A percentile compares a stretch with the other conserved stretches of the same genome.
Conservation (phyloP, 805 yeast genomes). For the Candida pseudoglaebosa region DNA sequence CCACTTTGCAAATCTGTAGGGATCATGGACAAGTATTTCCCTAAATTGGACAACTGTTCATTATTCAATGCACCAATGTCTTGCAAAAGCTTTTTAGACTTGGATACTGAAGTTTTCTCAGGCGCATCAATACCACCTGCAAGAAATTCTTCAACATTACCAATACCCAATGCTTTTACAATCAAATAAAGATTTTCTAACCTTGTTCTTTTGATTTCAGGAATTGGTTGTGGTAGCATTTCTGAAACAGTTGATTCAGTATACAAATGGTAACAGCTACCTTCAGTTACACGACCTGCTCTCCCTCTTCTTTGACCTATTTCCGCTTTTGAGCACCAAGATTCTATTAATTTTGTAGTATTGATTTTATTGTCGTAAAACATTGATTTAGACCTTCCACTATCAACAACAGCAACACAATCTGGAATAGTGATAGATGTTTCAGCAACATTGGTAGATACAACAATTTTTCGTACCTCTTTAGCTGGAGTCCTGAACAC, state of each 20-base stretch:
- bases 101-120: slow-evolving; percentile 42
- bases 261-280: slow-evolving; percentile 77
- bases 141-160: slow-evolving; percentile 65
- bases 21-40: slow-evolving; percentile 70
- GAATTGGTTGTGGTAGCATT: slow-evolving; percentile 74
- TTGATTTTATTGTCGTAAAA: slow-evolving; percentile 65
- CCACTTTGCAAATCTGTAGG: slow-evolving; percentile 89
- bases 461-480: slow-evolving; percentile 71
- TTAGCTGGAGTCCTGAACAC: slow-evolving; percentile 59
- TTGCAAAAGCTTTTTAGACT: slow-evolving; percentile 49
- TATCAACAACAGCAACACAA: slow-evolving; percentile 85
- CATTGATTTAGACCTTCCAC: slow-evolving; percentile 80
- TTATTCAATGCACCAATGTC: slow-evolving; percentile 69
- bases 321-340: slow-evolving; percentile 89
- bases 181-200: slow-evolving; percentile 77
- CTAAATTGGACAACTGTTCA: slow-evolving; percentile 63
- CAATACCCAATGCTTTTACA: slow-evolving; percentile 86
- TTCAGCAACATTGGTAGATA: slow-evolving; percentile 92
- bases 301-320: slow-evolving; percentile 91
- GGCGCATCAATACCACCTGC: slow-evolving; percentile 83
- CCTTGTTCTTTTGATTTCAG: slow-evolving; percentile 84
- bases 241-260: slow-evolving; percentile 51
- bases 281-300: slow-evolving; percentile 91
- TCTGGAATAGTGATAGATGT: slow-evolving; percentile 96
- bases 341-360: slow-evolving; percentile 68